Evolutionary conservation across 805 yeast genomes (phyloP), one percentile per base, ranked within the genome.

Genomic region (Suhomyces faveliae): DNA sequence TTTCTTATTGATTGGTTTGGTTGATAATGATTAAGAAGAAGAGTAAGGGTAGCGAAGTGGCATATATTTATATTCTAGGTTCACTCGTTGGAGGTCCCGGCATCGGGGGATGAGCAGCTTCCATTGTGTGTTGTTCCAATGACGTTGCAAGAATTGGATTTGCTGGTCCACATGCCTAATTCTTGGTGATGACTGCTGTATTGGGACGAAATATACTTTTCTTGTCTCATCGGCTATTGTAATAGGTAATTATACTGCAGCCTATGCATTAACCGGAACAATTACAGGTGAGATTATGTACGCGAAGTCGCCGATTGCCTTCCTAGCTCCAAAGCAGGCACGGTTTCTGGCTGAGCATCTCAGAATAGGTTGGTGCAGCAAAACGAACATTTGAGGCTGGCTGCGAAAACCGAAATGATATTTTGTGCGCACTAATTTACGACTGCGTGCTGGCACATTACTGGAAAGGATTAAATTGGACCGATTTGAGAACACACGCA

Each of bases 321-420:
- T 27, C 30, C 15, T 27, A 3, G 6, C 30, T n/a, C 30, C 7
- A 1, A 3, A 15, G 12, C 3, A 5, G 30, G 15, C 6, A 27
- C 13, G 10, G 13, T 27, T n/a, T 27, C 30, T 27, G 30, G 30
- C 30, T 27, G 15, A n/a, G 15, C 15, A 27, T 13, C 30, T 27
- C 30, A n/a, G 15, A 27, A n/a, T 1, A 27, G 30, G 30, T 27
- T 27, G 15, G 30, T n/a, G 30, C 30, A 27, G 37, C 37, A 19
- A 33, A 33, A 17, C 19, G 37, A 15, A 33, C 21, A 17, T 33
- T 15, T 17, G 37, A 33, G 24, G 51, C 51, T 49, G 51, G 51
- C 51, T 49, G 51, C 51, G 49, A 49, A 49, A 49, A 33, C 51
- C 51, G 15, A 42, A 39, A 39, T 20, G 42, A 15, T 9, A 6